These are phyloP conservation scores for Chalaropsis ovoidea DNA, from an alignment of 2,329 filamentous ascomycete genomes.

Conservation along the genomic window DNA sequence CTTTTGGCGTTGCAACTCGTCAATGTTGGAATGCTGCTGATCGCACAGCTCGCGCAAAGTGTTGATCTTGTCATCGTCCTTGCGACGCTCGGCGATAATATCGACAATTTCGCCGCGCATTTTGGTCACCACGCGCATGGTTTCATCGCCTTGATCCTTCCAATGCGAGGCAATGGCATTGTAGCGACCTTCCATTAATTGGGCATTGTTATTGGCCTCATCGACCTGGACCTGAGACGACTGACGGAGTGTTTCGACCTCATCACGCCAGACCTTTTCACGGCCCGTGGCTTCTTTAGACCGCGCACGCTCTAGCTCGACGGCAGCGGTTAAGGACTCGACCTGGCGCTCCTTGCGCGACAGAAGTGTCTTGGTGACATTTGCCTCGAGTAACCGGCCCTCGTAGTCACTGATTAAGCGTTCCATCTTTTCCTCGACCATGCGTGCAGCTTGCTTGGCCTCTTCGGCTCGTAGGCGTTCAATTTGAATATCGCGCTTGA, in stretches of 20 bases:
- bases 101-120: slow-evolving; percentile 45
- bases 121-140: slow-evolving; percentile 42
- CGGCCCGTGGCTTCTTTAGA: slow-evolving; percentile 49
- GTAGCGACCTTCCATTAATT: slow-evolving; percentile 60
- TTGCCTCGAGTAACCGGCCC: slow-evolving; percentile 56
- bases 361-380: slow-evolving; percentile 60
- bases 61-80: slow-evolving; percentile 53
- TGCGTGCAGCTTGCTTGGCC: slow-evolving; percentile 55
- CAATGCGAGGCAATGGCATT: slow-evolving; percentile 56
- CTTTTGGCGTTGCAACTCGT: slow-evolving; percentile 50
- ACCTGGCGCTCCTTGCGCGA: slow-evolving; percentile 65
- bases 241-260: slow-evolving; percentile 52
- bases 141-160: slow-evolving; percentile 55
- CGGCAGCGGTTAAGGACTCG: slow-evolving; percentile 52
- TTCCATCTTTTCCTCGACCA: slow-evolving; percentile 63
- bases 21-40: slow-evolving; percentile 60
- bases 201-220: slow-evolving; percentile 53
- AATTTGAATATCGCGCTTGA: slow-evolving; percentile 62
- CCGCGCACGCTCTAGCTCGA: slow-evolving; percentile 55
- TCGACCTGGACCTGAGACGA: slow-evolving; percentile 55
- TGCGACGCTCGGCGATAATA: slow-evolving; percentile 45
- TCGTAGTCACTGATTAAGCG: slow-evolving; percentile 59
- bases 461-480: slow-evolving; percentile 58
- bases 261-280: slow-evolving; percentile 51
- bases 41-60: slow-evolving; percentile 59